Conservation (phyloP, 345 rosid genomes). For the Sonneratia alba region DNA sequence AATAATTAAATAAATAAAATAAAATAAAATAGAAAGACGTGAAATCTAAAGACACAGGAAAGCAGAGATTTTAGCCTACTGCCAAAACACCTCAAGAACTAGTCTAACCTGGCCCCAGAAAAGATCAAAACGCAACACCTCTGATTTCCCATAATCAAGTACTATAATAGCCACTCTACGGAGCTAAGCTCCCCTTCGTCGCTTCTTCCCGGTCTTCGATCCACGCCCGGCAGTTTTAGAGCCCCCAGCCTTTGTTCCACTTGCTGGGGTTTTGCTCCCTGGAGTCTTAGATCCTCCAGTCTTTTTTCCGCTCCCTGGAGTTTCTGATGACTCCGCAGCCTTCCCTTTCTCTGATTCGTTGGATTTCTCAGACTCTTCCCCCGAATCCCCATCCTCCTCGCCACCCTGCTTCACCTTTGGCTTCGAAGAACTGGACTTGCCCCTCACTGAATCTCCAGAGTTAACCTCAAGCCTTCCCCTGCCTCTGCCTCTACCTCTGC, state of each 20-base stretch:
- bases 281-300: neutral
- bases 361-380: constrained; percentile 3
- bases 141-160: neutral
- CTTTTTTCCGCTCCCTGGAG: neutral
- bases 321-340: neutral
- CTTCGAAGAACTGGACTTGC: neutral
- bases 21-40: neutral
- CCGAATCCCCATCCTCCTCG: neutral
- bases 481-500: neutral
- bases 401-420: neutral
- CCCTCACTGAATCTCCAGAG: neutral
- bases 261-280: neutral
- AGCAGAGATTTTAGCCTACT: neutral
- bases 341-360: constrained; percentile 1
- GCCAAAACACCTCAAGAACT: neutral
- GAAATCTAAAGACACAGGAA: neutral
- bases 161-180: neutral
- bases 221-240: neutral
- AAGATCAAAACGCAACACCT: neutral
- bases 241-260: neutral
- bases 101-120: neutral
- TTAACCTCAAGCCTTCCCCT: neutral
- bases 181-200: neutral
- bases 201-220: constrained; percentile 2
- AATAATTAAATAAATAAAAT: neutral